Evolutionary conservation across 805 yeast species (phyloP).

Genomic region (Aciculoconidium aculeatum): DNA sequence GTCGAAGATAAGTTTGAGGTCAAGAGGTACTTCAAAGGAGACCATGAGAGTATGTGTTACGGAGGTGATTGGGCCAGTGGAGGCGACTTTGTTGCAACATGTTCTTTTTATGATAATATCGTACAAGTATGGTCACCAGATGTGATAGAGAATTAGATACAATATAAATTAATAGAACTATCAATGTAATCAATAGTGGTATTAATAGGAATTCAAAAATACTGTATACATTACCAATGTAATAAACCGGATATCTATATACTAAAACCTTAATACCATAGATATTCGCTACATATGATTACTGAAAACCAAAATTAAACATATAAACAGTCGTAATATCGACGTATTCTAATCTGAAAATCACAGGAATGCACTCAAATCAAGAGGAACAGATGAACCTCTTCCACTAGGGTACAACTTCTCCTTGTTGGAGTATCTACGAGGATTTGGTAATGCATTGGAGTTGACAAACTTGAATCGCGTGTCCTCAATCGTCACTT

Average conservation of each 20-base stretch:
- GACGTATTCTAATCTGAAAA: not conserved
- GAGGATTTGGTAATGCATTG: constrained; percentile 77
- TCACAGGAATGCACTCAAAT: constrained; percentile 33
- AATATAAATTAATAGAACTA: not conserved
- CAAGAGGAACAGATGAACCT: constrained; percentile 85
- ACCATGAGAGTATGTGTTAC: constrained; percentile 89
- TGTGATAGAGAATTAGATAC: not conserved
- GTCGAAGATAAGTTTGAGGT: constrained; percentile 22
- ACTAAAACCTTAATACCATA: not conserved
- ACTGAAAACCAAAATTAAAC: no score
- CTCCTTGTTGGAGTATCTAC: constrained; percentile 52
- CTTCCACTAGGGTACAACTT: constrained; percentile 94
- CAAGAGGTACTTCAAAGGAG: constrained; percentile 46
- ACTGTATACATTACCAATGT: not conserved
- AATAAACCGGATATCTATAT: not conserved
- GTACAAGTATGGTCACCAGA: constrained; percentile 65
- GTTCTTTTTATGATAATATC: constrained; percentile 86
- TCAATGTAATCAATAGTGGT: not conserved
- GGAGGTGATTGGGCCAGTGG: constrained; percentile 82
- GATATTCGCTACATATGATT: no score
- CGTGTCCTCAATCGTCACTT: constrained; percentile 56
- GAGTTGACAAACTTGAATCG: constrained; percentile 67
- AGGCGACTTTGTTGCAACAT: constrained; percentile 56
- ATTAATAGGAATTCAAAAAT: not conserved
- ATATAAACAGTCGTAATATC: constrained; percentile 2